Conservation (phyloP, 2,329 filamentous ascomycete genomes). For the Diaporthe batatas region DNA sequence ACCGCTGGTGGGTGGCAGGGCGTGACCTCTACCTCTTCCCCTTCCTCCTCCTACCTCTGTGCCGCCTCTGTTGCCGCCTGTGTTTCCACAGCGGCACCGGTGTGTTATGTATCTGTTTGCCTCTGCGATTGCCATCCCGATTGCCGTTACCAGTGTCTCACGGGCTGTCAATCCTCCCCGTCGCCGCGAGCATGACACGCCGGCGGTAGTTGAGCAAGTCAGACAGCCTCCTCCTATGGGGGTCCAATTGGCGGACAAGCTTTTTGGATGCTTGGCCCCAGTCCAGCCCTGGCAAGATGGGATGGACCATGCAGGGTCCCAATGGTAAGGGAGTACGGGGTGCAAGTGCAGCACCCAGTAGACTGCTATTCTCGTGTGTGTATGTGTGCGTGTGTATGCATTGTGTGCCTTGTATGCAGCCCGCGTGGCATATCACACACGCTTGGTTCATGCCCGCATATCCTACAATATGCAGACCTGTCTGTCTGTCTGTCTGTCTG, state of each 20-base stretch:
- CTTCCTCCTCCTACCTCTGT: not conserved
- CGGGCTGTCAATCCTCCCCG: constrained; percentile 12
- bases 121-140: not conserved
- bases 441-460: constrained; percentile 14
- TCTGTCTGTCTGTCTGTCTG: not conserved
- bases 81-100: not conserved
- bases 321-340: not conserved
- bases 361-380: not conserved
- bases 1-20: not conserved
- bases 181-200: constrained; percentile 23
- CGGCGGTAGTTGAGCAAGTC: not conserved
- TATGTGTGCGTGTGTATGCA: not conserved
- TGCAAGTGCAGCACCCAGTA: not conserved
- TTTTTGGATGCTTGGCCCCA: constrained; percentile 30
- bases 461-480: not conserved
- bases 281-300: constrained; percentile 27
- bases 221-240: not conserved
- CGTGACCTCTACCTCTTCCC: not conserved
- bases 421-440: constrained; percentile 4
- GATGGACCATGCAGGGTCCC: constrained; percentile 17
- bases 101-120: not conserved
- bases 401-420: constrained; percentile 1
- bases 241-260: constrained; percentile 17
- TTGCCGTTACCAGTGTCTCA: not conserved
- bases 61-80: not conserved